Percentiles rank a stretch among this genome's conserved stretches.
phyloP scores from a whole-genome alignment of 1,284 basidiomycete genomes.

The Trichosporon coremiiforme region DNA sequence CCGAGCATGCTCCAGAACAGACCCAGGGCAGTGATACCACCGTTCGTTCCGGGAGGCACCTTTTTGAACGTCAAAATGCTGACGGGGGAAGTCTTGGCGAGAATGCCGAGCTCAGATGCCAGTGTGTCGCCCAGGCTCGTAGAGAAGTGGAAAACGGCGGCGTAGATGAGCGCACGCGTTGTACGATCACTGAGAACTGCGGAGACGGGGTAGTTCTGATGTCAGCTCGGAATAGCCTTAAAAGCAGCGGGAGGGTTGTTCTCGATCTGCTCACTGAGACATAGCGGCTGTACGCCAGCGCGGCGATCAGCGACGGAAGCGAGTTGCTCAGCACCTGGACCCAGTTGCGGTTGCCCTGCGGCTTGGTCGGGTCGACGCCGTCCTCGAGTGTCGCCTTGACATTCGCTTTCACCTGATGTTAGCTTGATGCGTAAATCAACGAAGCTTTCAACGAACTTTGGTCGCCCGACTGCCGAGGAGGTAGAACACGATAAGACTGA shows the following conservation, averaged over 20 bases:
- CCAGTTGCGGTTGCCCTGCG: slow-evolving; percentile 66
- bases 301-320: slow-evolving; percentile 68
- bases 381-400: slow-evolving; percentile 72
- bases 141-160: slow-evolving; percentile 35
- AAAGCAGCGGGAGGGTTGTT: background rate
- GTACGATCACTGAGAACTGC: slow-evolving; percentile 31
- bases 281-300: slow-evolving; percentile 65
- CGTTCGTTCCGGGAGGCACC: slow-evolving; percentile 90
- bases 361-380: slow-evolving; percentile 66
- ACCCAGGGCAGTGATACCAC: slow-evolving; percentile 75
- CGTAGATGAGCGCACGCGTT: slow-evolving; percentile 30
- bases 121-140: slow-evolving; percentile 45
- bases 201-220: background rate
- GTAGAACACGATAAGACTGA: slow-evolving; percentile 78
- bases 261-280: slow-evolving; percentile 37
- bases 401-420: too few species aligned
- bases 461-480: slow-evolving; percentile 79
- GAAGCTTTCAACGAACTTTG: slow-evolving; percentile 64
- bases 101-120: slow-evolving; percentile 68
- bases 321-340: slow-evolving; percentile 80
- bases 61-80: slow-evolving; percentile 71
- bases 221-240: background rate
- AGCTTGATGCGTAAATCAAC: too few species aligned
- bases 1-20: slow-evolving; percentile 73
- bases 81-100: slow-evolving; percentile 67